Base-by-base conservation (phyloP, 768 basidiomycete genomes). In the Leccinum arenicola region DNA sequence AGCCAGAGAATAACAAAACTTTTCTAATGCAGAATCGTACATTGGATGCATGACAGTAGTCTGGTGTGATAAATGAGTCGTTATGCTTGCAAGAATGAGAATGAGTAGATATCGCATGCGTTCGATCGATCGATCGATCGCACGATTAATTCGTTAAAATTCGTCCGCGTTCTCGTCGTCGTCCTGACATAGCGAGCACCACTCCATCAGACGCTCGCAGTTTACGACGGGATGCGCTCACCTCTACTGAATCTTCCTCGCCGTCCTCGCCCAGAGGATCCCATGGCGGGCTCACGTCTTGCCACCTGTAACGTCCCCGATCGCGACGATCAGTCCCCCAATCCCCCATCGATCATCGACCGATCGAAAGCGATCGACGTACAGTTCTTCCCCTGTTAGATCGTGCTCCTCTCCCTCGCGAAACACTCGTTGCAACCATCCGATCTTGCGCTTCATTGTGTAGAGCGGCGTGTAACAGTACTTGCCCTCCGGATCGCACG, bases 401-500 rank as follows among this genome's bases (percentile, higher is more conserved):
- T 1, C 11, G 29, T 1, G 15, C 10, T 2, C 25, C n/a, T 51
- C 48, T 0, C 54, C 57, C 1, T 61, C 58, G 2, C 69, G 67
- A 21, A 65, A 67, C 3, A 65, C 3, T 4, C 65, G 56, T 27
- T 27, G 11, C 0, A 8, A 0, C n/a, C n/a, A 15, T 6, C 52
- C 31, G 3, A 59, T 17, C 10, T 14, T 61, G 9, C 66, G 64
- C 48, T 64, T 72, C 49, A 73, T 40, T 3, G 53, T 50, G 54
- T 66, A 70, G n/a, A 72, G 69, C 14, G 71, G 71, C 5, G 73
- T 73, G 23, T 50, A 72, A 21, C 43, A 51, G 6, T 74, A 71
- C 0, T 48, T 52, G 6, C 73, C 71, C 1, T 25, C 4, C 51
- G 54, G 61, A 60, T 70, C 65, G 33, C 51, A 61, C 1, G 61